These are phyloP conservation scores for Brassica cretica DNA, from an alignment of 345 rosid species.

Conservation along the genomic window DNA sequence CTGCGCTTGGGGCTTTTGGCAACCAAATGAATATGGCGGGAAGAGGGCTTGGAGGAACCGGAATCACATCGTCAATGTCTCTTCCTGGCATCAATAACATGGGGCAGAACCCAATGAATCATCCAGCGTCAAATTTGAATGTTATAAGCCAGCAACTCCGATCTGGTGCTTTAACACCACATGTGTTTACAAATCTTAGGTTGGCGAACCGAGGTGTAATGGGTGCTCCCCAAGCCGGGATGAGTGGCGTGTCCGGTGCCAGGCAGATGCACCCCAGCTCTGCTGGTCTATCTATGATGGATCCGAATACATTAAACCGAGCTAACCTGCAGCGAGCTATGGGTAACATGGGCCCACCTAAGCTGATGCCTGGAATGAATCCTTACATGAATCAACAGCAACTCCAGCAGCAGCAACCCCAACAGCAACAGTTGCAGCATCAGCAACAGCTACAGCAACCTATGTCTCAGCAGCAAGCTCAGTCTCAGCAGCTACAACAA, in stretches of 20 bases:
- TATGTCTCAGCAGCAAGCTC: conserved; percentile 40
- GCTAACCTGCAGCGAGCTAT: conserved; percentile 66
- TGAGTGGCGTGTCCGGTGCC: conserved; percentile 63
- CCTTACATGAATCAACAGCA: conserved; percentile 67
- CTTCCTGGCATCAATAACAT: conserved; percentile 59
- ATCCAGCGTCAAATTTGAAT: conserved; percentile 53
- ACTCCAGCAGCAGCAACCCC: conserved; percentile 47
- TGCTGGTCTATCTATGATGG: conserved; percentile 60
- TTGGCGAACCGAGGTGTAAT: conserved; percentile 41
- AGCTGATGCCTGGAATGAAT: conserved; percentile 66
- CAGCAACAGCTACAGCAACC: conserved; percentile 49
- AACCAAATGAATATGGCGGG: conserved; percentile 67
- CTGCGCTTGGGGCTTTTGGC: conserved; percentile 62
- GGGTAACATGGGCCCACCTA: conserved; percentile 92
- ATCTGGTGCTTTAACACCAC: conserved; percentile 45
- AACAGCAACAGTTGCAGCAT: conserved; percentile 41
- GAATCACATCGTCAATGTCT: conserved; percentile 73
- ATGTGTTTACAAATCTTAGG: conserved; percentile 44
- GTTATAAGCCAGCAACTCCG: conserved; percentile 63
- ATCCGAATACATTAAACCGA: conserved; percentile 55
- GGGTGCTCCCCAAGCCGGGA: conserved; percentile 64
- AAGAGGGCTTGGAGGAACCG: conserved; percentile 68
- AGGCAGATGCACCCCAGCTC: conserved; percentile 70
- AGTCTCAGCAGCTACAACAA: conserved; percentile 39
- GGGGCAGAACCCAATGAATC: conserved; percentile 65